Conservation (phyloP, 257 asterid species). For the Leptodermis oblonga region DNA sequence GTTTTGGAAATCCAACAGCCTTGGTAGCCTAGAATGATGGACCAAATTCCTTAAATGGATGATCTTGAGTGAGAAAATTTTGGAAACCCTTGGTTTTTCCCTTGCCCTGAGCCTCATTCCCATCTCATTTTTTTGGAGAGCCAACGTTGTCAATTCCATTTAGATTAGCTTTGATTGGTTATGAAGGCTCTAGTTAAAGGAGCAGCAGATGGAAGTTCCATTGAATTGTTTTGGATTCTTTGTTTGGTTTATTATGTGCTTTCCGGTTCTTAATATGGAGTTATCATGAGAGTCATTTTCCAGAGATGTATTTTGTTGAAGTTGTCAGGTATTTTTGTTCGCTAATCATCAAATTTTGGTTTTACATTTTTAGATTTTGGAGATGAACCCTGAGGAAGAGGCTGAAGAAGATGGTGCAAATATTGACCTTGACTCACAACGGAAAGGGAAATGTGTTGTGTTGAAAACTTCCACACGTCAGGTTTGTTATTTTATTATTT, state of each 20-base stretch:
- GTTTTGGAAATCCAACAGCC: not conserved
- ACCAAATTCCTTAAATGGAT: no score
- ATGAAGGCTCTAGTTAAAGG: not conserved
- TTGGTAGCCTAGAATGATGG: not conserved
- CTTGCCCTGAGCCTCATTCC: not conserved
- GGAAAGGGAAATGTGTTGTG: conserved; percentile 97
- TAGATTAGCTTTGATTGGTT: not conserved
- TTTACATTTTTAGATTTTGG: conserved; percentile 56
- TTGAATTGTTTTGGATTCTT: not conserved
- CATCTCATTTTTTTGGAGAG: not conserved
- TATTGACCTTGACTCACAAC: conserved; percentile 95
- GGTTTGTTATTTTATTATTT: conserved; percentile 38
- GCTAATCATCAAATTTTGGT: not conserved
- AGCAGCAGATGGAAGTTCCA: not conserved
- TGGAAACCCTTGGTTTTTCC: not conserved
- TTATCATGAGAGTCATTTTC: not conserved
- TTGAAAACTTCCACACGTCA: conserved; percentile 96
- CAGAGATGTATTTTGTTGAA: not conserved
- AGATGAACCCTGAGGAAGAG: conserved; percentile 98
- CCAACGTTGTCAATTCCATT: not conserved
- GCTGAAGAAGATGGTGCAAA: conserved; percentile 99
- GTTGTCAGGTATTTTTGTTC: not conserved
- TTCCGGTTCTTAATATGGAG: not conserved
- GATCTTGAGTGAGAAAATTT: not conserved
- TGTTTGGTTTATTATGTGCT: not conserved